These are phyloP conservation scores for Zygoascus hellenicus DNA, from an alignment of 1,139 yeast genomes.

Conservation along the genomic window DNA sequence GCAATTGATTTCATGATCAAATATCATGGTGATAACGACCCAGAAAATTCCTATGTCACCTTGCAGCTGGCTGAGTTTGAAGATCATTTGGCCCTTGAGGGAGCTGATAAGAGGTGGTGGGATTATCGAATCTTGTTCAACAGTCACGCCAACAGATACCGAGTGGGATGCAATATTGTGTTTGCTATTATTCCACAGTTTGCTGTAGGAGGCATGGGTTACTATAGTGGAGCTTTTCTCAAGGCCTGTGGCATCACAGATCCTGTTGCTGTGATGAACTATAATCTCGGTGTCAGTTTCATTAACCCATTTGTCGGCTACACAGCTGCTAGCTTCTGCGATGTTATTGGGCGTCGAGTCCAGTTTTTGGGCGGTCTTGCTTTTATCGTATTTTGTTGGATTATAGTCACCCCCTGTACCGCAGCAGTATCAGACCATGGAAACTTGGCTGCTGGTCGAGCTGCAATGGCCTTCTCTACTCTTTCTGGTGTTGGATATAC, in stretches of 20 bases:
- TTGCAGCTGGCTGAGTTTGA: conserved; percentile 17
- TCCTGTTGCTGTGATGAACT: conserved; percentile 10
- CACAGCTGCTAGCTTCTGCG: conserved; percentile 11
- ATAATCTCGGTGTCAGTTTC: conserved; percentile 11
- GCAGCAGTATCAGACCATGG: conserved; percentile 4
- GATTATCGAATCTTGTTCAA: conserved; percentile 14
- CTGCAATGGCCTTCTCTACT: conserved; percentile 8
- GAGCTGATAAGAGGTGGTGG: conserved; percentile 18
- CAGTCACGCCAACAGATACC: conserved; percentile 11
- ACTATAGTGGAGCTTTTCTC: conserved; percentile 10
- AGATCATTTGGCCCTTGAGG: conserved; percentile 12
- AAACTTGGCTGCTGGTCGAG: conserved; percentile 11
- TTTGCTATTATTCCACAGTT: conserved; percentile 6
- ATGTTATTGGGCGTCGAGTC: conserved; percentile 15
- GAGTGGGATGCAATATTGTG: conserved; percentile 10
- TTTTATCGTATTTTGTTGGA: conserved; percentile 10
- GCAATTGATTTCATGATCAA: conserved; percentile 38
- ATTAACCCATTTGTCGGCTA: conserved; percentile 4
- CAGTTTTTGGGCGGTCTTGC: conserved; percentile 12
- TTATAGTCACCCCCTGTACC: conserved; percentile 7
- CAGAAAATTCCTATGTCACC: conserved; percentile 12
- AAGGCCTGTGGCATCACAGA: conserved; percentile 12
- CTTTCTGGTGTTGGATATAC: conserved; percentile 1
- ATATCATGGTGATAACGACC: conserved; percentile 22
- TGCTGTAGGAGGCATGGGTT: conserved; percentile 9